These are phyloP conservation scores for Asterochloris erici DNA, from an alignment of 139 green algal genomes.

Conservation along the genomic window DNA sequence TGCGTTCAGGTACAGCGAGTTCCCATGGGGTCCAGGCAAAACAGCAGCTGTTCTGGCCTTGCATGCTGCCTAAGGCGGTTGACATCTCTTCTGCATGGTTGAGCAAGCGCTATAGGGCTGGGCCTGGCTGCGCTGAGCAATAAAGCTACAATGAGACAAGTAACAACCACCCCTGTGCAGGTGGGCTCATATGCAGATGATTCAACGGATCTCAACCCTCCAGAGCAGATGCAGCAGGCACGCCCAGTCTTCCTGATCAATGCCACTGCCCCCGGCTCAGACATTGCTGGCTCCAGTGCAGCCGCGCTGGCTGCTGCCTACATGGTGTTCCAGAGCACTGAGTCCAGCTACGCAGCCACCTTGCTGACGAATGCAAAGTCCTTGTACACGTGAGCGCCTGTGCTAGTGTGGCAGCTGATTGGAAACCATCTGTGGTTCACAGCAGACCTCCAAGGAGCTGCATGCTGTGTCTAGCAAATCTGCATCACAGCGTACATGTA, in stretches of 20 bases:
- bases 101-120: too few species aligned
- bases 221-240: constrained; percentile 12
- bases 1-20: too few species aligned
- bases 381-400: constrained; percentile 17
- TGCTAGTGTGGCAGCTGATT: too few species aligned
- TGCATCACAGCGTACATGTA: too few species aligned
- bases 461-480: too few species aligned
- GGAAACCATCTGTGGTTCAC: too few species aligned
- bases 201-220: not conserved
- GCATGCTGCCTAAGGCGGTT: too few species aligned
- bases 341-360: constrained; percentile 32
- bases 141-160: not conserved
- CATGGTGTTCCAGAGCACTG: constrained; percentile 45
- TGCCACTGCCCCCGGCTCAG: constrained; percentile 20
- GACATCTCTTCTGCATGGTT: too few species aligned
- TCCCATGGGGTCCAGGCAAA: too few species aligned
- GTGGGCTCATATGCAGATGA: constrained; percentile 8
- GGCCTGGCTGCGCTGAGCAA: too few species aligned
- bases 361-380: constrained; percentile 39
- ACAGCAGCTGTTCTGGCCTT: too few species aligned
- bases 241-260: constrained; percentile 16
- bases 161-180: not conserved
- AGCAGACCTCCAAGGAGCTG: too few species aligned
- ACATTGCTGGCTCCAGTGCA: constrained; percentile 54
- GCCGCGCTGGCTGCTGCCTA: constrained; percentile 65